Evolutionary conservation across 352 stramenopile species (phyloP).

Genomic region (Phytophthora podocarpi): DNA sequence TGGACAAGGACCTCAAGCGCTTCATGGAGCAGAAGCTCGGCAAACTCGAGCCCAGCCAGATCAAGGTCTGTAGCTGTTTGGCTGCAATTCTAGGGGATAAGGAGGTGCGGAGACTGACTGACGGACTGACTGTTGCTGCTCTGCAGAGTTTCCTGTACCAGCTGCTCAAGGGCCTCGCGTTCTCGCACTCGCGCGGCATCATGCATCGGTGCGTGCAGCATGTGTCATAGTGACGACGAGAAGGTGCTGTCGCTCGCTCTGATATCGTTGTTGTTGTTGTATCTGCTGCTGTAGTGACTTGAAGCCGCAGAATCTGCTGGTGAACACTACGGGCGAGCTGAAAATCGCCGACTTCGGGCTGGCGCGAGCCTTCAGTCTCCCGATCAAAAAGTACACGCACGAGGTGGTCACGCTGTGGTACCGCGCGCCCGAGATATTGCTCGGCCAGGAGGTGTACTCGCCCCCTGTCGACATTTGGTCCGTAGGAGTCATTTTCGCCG

Average conservation of each 20-base stretch:
- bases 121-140: background rate
- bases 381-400: constrained; percentile 97
- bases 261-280: background rate
- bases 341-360: constrained; percentile 99
- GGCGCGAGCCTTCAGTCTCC: constrained; percentile 96
- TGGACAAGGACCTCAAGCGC: constrained; percentile 98
- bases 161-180: constrained; percentile 85
- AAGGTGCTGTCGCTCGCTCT: background rate
- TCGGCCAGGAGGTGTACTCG: constrained; percentile 92
- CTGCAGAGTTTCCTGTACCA: constrained; percentile 80
- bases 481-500: constrained; percentile 85
- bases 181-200: constrained; percentile 87
- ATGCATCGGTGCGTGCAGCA: constrained; percentile 76
- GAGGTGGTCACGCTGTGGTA: constrained; percentile 99
- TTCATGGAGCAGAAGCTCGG: constrained; percentile 93
- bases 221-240: too few relatives aligned
- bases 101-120: background rate
- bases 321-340: constrained; percentile 93
- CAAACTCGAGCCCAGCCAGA: constrained; percentile 55
- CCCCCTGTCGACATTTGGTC: constrained; percentile 89
- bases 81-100: too few relatives aligned
- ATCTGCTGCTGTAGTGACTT: constrained; percentile 81
- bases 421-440: constrained; percentile 97
- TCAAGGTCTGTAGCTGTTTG: constrained; percentile 51
- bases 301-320: constrained; percentile 98